A percentile compares a stretch with the other conserved stretches of the same genome.
phyloP scores from a whole-genome alignment of 179 eudicot genomes.

The Beta corolliflora region DNA sequence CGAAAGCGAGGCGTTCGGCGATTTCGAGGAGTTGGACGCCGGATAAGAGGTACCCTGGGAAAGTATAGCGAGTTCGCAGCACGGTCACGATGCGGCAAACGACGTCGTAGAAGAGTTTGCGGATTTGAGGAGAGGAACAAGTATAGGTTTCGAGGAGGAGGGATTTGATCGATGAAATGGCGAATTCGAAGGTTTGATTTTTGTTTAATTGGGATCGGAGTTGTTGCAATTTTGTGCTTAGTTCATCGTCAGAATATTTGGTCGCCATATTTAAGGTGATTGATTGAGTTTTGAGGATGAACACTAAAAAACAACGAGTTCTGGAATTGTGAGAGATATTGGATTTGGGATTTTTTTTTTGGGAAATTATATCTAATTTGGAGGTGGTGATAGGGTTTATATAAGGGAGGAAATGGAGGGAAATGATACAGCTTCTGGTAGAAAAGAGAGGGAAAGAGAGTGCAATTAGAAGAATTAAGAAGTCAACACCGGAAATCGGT shows the following conservation, averaged over 20 bases:
- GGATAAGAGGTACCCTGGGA: slow-evolving; percentile 74
- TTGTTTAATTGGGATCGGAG: too few species aligned
- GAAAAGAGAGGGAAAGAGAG: too few species aligned
- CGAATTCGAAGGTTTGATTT: too few species aligned
- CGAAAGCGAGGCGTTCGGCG: slow-evolving; percentile 44
- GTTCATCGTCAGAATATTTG: slow-evolving; percentile 22
- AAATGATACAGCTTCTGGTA: too few species aligned
- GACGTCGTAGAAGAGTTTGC: slow-evolving; percentile 60
- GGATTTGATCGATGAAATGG: too few species aligned
- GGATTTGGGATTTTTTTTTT: neutral
- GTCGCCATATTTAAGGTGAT: neutral
- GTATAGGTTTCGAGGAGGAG: slow-evolving; percentile 53
- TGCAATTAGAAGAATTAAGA: too few species aligned
- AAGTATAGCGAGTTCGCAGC: slow-evolving; percentile 80
- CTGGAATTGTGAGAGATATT: too few species aligned
- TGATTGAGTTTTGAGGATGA: too few species aligned
- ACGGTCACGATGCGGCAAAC: slow-evolving; percentile 74
- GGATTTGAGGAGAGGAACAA: slow-evolving; percentile 59
- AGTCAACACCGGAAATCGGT: too few species aligned
- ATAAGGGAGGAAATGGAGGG: too few species aligned
- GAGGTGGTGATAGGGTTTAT: too few species aligned
- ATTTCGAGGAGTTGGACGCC: slow-evolving; percentile 70
- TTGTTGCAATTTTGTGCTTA: slow-evolving; percentile 54
- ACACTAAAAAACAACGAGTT: neutral
- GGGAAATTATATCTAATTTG: too few species aligned